Conservation (phyloP, 2,329 filamentous ascomycete species). For the Ophiostoma novo-ulmi region DNA sequence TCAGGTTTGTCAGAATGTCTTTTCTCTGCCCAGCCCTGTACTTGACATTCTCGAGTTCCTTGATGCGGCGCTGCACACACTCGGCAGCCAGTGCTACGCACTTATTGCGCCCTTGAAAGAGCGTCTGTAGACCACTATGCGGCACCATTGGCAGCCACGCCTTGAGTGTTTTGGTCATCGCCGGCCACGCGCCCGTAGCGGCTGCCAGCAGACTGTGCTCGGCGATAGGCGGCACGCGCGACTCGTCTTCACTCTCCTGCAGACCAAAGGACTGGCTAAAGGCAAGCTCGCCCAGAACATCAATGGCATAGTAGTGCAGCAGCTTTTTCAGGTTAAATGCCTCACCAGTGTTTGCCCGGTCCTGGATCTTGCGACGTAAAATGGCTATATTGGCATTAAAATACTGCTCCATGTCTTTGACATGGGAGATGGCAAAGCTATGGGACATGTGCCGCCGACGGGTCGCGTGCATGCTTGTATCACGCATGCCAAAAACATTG, state of each 20-base stretch:
- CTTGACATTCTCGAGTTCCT: constrained; percentile 18
- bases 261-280: background rate
- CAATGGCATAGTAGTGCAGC: constrained; percentile 2
- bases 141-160: constrained; percentile 27
- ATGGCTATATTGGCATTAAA: constrained; percentile 34
- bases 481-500: constrained; percentile 35
- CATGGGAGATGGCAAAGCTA: constrained; percentile 33
- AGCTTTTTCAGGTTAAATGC: background rate
- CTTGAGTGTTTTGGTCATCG: constrained; percentile 18
- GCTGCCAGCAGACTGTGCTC: constrained; percentile 35
- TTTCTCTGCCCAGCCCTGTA: constrained; percentile 27
- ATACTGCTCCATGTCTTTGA: constrained; percentile 37
- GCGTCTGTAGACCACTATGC: constrained; percentile 22
- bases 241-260: background rate
- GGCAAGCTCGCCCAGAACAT: background rate
- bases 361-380: constrained; percentile 30
- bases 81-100: constrained; percentile 26
- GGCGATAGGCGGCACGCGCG: constrained; percentile 23
- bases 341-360: constrained; percentile 26
- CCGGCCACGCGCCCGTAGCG: constrained; percentile 29
- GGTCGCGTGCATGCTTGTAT: constrained; percentile 31
- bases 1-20: background rate
- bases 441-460: constrained; percentile 34
- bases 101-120: background rate
- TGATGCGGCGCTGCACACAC: constrained; percentile 27